Conservation (phyloP, 345 rosid genomes). For the Camelina sativa region DNA sequence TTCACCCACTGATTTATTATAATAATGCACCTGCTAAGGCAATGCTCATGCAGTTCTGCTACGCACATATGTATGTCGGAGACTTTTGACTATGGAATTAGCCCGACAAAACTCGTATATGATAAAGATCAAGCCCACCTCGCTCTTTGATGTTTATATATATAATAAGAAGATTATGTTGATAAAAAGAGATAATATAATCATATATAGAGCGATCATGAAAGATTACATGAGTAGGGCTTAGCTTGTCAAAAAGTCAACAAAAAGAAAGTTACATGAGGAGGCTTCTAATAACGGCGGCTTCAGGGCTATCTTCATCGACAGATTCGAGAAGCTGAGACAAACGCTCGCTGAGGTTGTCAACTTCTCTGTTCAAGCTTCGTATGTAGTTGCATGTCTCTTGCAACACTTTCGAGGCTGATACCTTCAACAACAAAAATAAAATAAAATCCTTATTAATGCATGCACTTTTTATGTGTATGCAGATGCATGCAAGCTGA, state of each 20-base stretch:
- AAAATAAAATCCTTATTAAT: neutral
- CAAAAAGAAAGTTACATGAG: constrained; percentile 53
- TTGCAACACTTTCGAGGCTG: constrained; percentile 89
- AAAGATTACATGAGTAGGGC: constrained; percentile 1
- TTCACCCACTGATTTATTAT: neutral
- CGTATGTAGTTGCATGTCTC: constrained; percentile 92
- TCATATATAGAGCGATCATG: neutral
- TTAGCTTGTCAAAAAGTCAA: constrained; percentile 3
- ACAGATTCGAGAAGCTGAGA: constrained; percentile 81
- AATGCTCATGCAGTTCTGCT: constrained; percentile 26
- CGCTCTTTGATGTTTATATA: constrained; percentile 9
- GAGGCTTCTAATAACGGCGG: constrained; percentile 87
- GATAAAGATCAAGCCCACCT: constrained; percentile 22
- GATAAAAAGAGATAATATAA: constrained; percentile 10
- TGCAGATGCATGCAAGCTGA: neutral
- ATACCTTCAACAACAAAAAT: constrained; percentile 46
- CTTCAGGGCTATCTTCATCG: constrained; percentile 83
- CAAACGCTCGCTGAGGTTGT: constrained; percentile 83
- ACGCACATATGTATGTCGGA: constrained; percentile 29
- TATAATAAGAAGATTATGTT: constrained; percentile 28
- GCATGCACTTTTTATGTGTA: constrained; percentile 11
- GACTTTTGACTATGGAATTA: constrained; percentile 13
- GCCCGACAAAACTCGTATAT: neutral
- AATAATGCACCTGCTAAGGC: constrained; percentile 12
- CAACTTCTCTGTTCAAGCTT: constrained; percentile 82